Base-by-base conservation (phyloP, 305 asterid species). In the Rubia balearica region DNA sequence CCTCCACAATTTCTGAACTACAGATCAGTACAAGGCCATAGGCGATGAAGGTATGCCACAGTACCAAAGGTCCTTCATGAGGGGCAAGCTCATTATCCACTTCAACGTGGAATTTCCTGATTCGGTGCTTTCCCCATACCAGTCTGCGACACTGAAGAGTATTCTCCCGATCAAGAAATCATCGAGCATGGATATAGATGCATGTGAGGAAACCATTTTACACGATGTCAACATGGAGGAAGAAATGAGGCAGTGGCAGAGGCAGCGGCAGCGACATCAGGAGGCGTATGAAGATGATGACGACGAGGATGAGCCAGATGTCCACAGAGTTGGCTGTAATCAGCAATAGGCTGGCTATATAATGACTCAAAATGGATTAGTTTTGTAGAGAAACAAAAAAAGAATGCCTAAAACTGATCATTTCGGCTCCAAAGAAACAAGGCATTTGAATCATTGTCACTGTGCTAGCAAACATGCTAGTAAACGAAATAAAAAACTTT, bases 1-100 rank as follows among this genome's bases (percentile, higher is more conserved):
- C 41, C 10, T n/a, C 19, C 40, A 10, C 62, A 65, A 16, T 57
- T 48, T 48, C n/a, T 17, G 17, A 61, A 66, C 51, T 81, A 76
- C 82, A 87, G 90, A 85, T 81, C 78, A 81, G 10, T 76, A 45
- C 66, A 89, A 84, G 87, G 85, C 89, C 17, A 82, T 89, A 72
- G 76, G 82, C 22, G 91, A 84, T 0, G 96, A 89, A 76, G 94
- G 91, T 33, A 87, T 89, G 95, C 95, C 95, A 17, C 72, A 73
- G 24, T 81, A 82, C 67, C 76, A 80, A 61, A 87, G 83, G 70
- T 84, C 85, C 3, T 83, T 87, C 84, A 80, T 85, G 78, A 88
- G 83, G 83, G 96, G 96, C 16, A 75, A 77, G 42, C 84, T 90
- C 22, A 80, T 78, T 53, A 76, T 90, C 65, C 92, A 88, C 77